Percentiles rank a stretch among this genome's conserved stretches.
These are phyloP conservation scores for Cryptosporidium ryanae DNA, from an alignment of 169 alveolate genomes.

Conservation along the genomic window DNA sequence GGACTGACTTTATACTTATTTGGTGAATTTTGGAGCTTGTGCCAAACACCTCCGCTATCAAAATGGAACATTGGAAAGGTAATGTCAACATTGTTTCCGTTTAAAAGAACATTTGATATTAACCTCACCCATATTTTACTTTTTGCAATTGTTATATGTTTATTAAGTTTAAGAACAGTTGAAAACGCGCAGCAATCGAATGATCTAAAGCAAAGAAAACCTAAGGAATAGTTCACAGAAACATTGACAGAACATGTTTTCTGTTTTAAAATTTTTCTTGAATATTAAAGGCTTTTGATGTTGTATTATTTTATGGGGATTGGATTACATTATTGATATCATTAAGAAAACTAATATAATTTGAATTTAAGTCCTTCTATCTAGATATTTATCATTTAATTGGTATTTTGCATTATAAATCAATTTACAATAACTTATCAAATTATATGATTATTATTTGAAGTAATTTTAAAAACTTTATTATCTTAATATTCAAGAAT, in stretches of 20 bases:
- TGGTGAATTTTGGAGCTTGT: slow-evolving; percentile 80
- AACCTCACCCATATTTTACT: slow-evolving; percentile 80
- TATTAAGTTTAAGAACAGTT: slow-evolving; percentile 75
- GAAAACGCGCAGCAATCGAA: neutral
- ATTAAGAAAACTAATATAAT: neutral
- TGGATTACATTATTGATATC: too few relatives aligned
- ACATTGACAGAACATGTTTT: too few relatives aligned
- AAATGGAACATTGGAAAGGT: slow-evolving; percentile 78
- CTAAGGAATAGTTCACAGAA: neutral
- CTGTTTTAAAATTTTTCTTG: too few relatives aligned
- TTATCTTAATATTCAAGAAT: too few relatives aligned
- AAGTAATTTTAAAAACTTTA: too few relatives aligned
- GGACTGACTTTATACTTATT: slow-evolving; percentile 79
- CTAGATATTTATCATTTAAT: too few relatives aligned
- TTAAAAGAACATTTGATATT: slow-evolving; percentile 78
- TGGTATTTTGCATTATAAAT: too few relatives aligned
- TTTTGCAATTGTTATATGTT: slow-evolving; percentile 76
- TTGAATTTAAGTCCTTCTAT: neutral
- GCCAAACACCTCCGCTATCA: slow-evolving; percentile 78
- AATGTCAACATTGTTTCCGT: slow-evolving; percentile 80
- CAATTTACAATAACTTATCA: too few relatives aligned
- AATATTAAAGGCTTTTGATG: too few relatives aligned
- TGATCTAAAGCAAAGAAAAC: neutral
- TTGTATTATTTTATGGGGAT: too few relatives aligned
- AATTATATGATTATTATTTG: too few relatives aligned